Base-by-base conservation (phyloP, 805 yeast genomes). In the Candida qinlingensis region DNA sequence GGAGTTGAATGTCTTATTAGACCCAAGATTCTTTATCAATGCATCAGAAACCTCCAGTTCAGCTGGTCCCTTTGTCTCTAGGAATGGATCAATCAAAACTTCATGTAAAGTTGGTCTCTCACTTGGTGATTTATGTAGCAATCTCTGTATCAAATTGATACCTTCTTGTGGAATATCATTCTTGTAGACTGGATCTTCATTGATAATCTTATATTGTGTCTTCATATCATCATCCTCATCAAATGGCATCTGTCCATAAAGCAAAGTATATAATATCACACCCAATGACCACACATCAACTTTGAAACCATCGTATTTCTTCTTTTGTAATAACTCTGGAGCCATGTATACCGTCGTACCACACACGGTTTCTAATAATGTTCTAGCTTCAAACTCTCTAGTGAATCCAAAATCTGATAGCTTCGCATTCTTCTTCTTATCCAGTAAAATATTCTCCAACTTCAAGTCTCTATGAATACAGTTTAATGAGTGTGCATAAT, bases 341-440 rank as follows among this genome's bases (percentile, higher is more conserved):
- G 99, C 97, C 96, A 92, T 91, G 63, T 92, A 92, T 4, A 89
- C 95, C 1, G 90, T 81, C 0, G 98, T 92, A 3, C 99, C 99
- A 67, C 99, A 92, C 1, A 90, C 74, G 0, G 97, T 94, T 44
- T 84, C 86, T 34, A 92, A 67, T 42, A 84, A 65, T 5, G 74
- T 67, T 44, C 84, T 72, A 0, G 75, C 70, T 33, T 73, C 74
- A 50, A 76, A 80, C 57, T 88, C 97, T 52, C 98, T 73, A 0
- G 96, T 88, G 64, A 92, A 92, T 0, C 99, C 99, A 67, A 92
- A 91, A 68, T 92, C 99, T 6, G 96, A 83, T 45, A 92, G 68
- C 63, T 90, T 90, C 25, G 87, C 80, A 42, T 81, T 72, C 27
- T 79, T 68, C 49, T 75, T 73, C 54, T 74, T 74, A 59, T 79